Conservation (phyloP, 2,329 filamentous ascomycete genomes). For the Falciphora oryzae region DNA sequence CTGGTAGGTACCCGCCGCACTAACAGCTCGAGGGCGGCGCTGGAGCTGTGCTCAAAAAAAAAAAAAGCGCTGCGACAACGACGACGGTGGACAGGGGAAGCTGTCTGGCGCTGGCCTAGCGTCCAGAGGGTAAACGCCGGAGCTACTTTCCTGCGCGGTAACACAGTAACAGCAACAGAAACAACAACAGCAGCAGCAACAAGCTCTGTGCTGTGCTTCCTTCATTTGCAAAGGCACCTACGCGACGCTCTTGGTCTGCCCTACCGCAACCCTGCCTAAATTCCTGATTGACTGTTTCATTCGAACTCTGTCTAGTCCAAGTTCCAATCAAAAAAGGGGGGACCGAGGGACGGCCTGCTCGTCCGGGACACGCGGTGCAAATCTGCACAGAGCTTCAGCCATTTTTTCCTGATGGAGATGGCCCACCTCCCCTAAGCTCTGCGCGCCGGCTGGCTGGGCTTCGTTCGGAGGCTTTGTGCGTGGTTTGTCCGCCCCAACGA, state of each 20-base stretch:
- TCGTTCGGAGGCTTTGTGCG: too few species aligned
- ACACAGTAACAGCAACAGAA: background rate
- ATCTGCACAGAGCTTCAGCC: background rate
- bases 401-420: conserved; percentile 1
- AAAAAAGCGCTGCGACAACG: too few species aligned
- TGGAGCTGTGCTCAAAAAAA: background rate
- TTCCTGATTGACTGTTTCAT: background rate
- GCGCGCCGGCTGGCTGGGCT: background rate
- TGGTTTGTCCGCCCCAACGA: background rate
- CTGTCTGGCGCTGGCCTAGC: background rate
- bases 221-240: background rate
- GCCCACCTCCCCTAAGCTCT: background rate
- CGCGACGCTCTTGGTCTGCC: too few species aligned
- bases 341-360: too few species aligned
- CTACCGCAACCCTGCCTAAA: background rate
- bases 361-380: background rate
- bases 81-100: background rate
- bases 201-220: too few species aligned
- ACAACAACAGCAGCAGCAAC: too few species aligned
- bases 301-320: background rate
- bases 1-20: too few species aligned
- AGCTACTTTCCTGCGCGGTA: background rate
- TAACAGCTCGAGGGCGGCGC: too few species aligned
- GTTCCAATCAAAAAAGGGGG: background rate
- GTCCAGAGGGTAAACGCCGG: background rate